Evolutionary conservation across 202 grass and related monocot genomes (phyloP).

Genomic region (Setaria italica): DNA sequence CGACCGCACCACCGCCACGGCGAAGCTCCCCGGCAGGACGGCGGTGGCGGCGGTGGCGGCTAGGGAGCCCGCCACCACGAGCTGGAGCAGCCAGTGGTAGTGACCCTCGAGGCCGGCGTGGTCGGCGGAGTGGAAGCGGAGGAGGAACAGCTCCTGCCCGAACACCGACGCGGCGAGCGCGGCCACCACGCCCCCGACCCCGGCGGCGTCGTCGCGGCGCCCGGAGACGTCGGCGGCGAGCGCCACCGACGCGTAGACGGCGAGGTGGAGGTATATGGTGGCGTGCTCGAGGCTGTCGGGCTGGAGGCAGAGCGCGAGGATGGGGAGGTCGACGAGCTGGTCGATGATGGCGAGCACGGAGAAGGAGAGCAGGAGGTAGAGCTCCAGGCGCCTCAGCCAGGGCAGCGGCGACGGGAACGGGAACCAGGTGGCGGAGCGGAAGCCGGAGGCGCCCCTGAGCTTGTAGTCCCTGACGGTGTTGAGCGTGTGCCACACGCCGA

Average conservation of each 20-base stretch:
- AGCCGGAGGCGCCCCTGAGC: conserved; percentile 66
- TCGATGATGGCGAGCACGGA: conserved; percentile 57
- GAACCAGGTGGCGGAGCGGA: conserved; percentile 78
- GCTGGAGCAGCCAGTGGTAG: conserved; percentile 92
- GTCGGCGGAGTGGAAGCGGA: conserved; percentile 76
- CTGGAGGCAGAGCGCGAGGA: conserved; percentile 49
- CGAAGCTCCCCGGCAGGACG: conserved; percentile 58
- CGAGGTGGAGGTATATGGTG: conserved; percentile 91
- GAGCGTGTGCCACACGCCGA: conserved; percentile 79
- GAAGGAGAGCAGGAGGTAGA: conserved; percentile 85
- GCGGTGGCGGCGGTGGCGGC: conserved; percentile 41
- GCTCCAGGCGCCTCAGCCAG: conserved; percentile 63
- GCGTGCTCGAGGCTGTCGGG: conserved; percentile 78
- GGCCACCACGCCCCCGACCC: conserved; percentile 47
- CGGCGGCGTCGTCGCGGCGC: conserved; percentile 33
- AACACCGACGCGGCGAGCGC: conserved; percentile 76
- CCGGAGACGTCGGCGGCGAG: conserved; percentile 55
- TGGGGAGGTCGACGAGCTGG: conserved; percentile 67
- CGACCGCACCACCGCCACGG: conserved; percentile 57
- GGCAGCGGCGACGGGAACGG: conserved; percentile 51
- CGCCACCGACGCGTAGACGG: conserved; percentile 64
- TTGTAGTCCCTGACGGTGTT: conserved; percentile 74
- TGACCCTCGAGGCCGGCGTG: conserved; percentile 82
- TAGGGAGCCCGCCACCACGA: conserved; percentile 50
- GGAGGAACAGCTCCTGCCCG: conserved; percentile 76